These are phyloP conservation scores for Nicotiana obtusifolia DNA, from an alignment of 257 asterid species.

Conservation along the genomic window DNA sequence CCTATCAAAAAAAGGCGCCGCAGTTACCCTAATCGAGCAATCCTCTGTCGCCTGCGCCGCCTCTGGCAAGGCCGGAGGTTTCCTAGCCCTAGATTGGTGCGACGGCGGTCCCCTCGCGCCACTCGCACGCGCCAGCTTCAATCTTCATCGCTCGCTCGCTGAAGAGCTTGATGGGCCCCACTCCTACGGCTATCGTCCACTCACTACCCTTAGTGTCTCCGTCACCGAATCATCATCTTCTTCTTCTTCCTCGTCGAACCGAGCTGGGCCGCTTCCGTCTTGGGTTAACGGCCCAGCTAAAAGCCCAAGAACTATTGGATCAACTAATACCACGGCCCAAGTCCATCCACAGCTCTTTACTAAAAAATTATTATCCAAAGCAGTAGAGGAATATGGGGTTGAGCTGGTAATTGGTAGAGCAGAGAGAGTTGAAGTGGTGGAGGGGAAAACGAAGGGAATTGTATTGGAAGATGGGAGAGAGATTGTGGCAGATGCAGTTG, in stretches of 20 bases:
- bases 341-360: conserved; percentile 79
- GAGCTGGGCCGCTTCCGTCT: conserved; percentile 37
- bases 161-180: conserved; percentile 71
- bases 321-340: conserved; percentile 75
- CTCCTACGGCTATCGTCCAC: conserved; percentile 72
- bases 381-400: conserved; percentile 58
- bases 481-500: conserved; percentile 60
- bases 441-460: conserved; percentile 52
- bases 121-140: conserved; percentile 86
- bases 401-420: conserved; percentile 62
- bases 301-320: conserved; percentile 62
- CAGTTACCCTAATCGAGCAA: conserved; percentile 73
- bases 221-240: conserved; percentile 40
- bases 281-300: conserved; percentile 75
- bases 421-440: conserved; percentile 51
- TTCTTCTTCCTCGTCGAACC: conserved; percentile 8
- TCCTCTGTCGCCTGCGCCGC: conserved; percentile 90
- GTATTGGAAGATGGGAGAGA: conserved; percentile 54
- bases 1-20: conserved; percentile 60
- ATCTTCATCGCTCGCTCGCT: conserved; percentile 79
- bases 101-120: conserved; percentile 59
- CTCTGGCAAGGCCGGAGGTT: conserved; percentile 93
- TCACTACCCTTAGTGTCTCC: conserved; percentile 61
- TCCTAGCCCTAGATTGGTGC: conserved; percentile 90
- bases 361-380: conserved; percentile 46